phyloP scores from a whole-genome alignment of 2,329 filamentous ascomycete genomes.

The Keithomyces neogunnii region DNA sequence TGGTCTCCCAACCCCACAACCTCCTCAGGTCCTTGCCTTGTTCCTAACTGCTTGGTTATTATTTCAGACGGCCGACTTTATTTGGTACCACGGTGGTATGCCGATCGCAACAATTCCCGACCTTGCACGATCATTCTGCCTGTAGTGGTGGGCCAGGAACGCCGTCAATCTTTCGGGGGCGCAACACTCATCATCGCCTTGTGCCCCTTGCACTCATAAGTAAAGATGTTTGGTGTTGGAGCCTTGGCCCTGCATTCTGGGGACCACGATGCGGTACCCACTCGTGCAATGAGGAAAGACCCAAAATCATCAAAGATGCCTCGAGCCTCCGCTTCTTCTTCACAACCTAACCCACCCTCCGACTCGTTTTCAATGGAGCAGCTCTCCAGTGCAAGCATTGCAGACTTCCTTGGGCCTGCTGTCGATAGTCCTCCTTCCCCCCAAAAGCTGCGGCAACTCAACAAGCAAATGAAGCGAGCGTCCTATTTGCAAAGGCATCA shows the following conservation, averaged over 20 bases:
- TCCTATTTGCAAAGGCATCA: conserved; percentile 29
- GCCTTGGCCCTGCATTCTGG: conserved; percentile 18
- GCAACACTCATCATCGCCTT: conserved; percentile 9
- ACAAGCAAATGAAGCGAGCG: conserved; percentile 48
- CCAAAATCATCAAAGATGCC: conserved; percentile 4
- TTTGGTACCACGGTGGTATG: neutral
- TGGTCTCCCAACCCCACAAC: conserved; percentile 7
- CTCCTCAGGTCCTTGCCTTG: neutral
- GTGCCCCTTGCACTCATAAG: conserved; percentile 6
- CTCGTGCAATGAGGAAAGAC: conserved; percentile 4
- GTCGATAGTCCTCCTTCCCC: conserved; percentile 54
- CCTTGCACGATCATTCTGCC: conserved; percentile 7
- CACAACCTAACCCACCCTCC: conserved; percentile 7
- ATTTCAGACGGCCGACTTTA: conserved; percentile 1
- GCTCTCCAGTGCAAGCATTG: conserved; percentile 13
- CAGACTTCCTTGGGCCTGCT: conserved; percentile 46
- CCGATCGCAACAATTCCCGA: conserved; percentile 4
- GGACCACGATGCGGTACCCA: conserved; percentile 13
- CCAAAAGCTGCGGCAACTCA: conserved; percentile 48
- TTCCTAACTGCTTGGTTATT: neutral
- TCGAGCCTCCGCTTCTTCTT: conserved; percentile 5
- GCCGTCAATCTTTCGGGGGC: conserved; percentile 7
- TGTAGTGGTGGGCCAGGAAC: conserved; percentile 4
- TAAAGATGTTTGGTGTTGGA: conserved; percentile 11
- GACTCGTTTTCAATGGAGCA: conserved; percentile 11